Conservation (phyloP, 2,329 filamentous ascomycete genomes). For the Cladosporium sphaerospermum region DNA sequence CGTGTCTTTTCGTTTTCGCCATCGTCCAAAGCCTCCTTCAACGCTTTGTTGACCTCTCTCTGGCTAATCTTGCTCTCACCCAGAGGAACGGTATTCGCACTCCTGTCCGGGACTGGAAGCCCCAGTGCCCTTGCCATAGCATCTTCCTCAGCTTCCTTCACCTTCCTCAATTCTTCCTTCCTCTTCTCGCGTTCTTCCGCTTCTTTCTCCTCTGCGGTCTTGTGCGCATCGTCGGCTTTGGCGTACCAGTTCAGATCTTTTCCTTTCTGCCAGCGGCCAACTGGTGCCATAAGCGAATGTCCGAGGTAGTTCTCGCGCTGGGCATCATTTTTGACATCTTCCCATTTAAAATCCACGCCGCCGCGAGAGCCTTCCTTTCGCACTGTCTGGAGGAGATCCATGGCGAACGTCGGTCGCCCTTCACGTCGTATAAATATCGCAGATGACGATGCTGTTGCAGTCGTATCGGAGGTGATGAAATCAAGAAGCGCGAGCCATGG, state of each 20-base stretch:
- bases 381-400: constrained; percentile 91
- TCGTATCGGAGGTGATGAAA: too few species aligned
- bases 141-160: constrained; percentile 91
- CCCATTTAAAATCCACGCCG: constrained; percentile 94
- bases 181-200: constrained; percentile 64
- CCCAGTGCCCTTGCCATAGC: constrained; percentile 79
- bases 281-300: constrained; percentile 82
- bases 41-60: constrained; percentile 50
- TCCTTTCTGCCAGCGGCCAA: constrained; percentile 84
- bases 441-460: too few species aligned
- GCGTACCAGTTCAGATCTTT: constrained; percentile 63
- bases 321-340: constrained; percentile 77
- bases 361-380: constrained; percentile 86
- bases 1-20: constrained; percentile 30
- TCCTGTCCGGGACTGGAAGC: constrained; percentile 60
- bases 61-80: constrained; percentile 45
- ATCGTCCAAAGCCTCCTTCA: constrained; percentile 42
- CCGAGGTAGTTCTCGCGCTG: constrained; percentile 90
- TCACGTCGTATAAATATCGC: too few species aligned
- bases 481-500: too few species aligned
- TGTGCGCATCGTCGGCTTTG: constrained; percentile 48
- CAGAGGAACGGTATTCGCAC: constrained; percentile 58
- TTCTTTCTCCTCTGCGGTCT: constrained; percentile 46
- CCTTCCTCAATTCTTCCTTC: constrained; percentile 63
- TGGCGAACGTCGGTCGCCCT: constrained; percentile 35